A percentile compares a stretch with the other conserved stretches of the same genome.
Evolutionary conservation across 345 rosid species (phyloP).

Genomic region (Turnera subulata): DNA sequence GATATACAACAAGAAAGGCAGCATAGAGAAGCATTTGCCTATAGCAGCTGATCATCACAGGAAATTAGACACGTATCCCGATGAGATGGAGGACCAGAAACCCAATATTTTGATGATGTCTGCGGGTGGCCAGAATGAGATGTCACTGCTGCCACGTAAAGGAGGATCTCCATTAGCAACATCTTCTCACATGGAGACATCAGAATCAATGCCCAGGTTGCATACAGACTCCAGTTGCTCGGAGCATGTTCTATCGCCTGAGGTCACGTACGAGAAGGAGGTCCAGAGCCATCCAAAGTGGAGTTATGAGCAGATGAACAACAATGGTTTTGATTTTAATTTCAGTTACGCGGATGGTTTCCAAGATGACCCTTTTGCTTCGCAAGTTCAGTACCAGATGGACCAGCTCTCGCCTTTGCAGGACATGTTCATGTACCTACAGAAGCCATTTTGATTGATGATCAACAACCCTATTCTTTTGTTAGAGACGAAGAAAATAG

Average conservation of each 20-base stretch:
- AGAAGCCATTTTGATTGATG: too few species aligned
- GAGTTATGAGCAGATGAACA: conserved; percentile 21
- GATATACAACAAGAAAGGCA: conserved; percentile 82
- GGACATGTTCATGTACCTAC: too few species aligned
- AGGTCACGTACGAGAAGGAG: conserved; percentile 45
- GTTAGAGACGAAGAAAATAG: too few species aligned
- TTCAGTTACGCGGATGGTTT: conserved; percentile 34
- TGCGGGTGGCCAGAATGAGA: not conserved
- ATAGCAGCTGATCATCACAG: too few species aligned
- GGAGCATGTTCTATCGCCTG: conserved; percentile 62
- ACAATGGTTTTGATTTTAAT: conserved; percentile 29
- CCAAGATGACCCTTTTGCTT: conserved; percentile 47
- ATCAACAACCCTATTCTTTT: too few species aligned
- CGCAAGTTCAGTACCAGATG: conserved; percentile 41
- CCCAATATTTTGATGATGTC: conserved; percentile 23
- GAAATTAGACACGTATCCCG: conserved; percentile 13
- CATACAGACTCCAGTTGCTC: conserved; percentile 68
- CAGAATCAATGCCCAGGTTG: conserved; percentile 48
- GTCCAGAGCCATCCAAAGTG: conserved; percentile 53
- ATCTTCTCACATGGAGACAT: conserved; percentile 40
- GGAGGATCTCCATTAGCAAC: not conserved
- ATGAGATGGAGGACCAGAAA: conserved; percentile 35
- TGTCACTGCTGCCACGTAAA: not conserved
- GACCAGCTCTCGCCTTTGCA: conserved; percentile 29
- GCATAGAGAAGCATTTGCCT: conserved; percentile 44